Percentiles rank a stretch among this genome's conserved stretches.
phyloP scores from a whole-genome alignment of 345 rosid species.

The Ceriops zippeliana region DNA sequence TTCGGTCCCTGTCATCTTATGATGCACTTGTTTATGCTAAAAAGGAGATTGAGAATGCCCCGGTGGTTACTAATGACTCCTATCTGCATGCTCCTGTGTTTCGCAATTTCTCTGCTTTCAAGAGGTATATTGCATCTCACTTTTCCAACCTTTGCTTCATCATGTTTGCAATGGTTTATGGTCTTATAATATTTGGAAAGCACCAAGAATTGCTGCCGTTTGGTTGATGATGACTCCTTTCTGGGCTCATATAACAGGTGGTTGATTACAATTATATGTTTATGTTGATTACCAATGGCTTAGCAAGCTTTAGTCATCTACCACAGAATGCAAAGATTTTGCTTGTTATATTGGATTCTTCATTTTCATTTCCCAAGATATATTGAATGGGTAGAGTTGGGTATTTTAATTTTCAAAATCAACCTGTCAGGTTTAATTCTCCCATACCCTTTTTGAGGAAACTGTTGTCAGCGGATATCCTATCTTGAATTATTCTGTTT shows the following conservation, averaged over 20 bases:
- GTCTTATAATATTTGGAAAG: not conserved
- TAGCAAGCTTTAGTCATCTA: too few species aligned
- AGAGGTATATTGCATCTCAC: conserved; percentile 39
- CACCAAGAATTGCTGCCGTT: too few species aligned
- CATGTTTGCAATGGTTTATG: not conserved
- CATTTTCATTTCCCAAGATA: not conserved
- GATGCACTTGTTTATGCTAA: conserved; percentile 69
- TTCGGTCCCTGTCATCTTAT: conserved; percentile 53
- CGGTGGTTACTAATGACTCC: conserved; percentile 40
- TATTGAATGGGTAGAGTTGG: not conserved
- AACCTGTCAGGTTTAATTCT: not conserved
- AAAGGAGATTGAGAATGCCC: conserved; percentile 52
- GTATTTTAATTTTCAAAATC: not conserved
- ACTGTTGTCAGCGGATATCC: not conserved
- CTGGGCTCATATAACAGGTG: too few species aligned
- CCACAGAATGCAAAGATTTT: too few species aligned
- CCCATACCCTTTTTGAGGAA: not conserved
- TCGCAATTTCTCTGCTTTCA: conserved; percentile 62
- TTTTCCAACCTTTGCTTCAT: not conserved
- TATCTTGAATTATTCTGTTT: not conserved
- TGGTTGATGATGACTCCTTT: too few species aligned
- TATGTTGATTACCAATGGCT: too few species aligned
- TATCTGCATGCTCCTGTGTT: conserved; percentile 57
- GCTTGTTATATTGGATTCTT: too few species aligned
- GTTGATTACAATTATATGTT: too few species aligned